These are phyloP conservation scores for Paraphaeosphaeria minitans DNA, from an alignment of 2,329 filamentous ascomycete genomes.

Conservation along the genomic window DNA sequence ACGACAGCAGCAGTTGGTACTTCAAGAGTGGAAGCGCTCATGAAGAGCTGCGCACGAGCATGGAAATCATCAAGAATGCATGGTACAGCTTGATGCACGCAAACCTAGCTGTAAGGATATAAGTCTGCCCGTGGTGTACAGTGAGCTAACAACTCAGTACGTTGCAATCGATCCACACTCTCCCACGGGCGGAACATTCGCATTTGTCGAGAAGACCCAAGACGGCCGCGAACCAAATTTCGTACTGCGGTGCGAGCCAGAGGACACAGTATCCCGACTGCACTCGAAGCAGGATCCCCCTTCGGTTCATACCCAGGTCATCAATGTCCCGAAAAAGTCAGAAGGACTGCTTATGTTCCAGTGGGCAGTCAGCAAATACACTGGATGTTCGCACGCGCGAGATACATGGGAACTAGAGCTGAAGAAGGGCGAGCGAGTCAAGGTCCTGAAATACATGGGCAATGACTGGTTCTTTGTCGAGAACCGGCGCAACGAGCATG, in stretches of 20 bases:
- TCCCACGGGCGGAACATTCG: constrained; percentile 26
- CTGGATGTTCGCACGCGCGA: constrained; percentile 26
- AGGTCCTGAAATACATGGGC: constrained; percentile 29
- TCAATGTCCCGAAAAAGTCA: constrained; percentile 3
- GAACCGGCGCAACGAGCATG: constrained; percentile 18
- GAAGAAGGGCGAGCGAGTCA: constrained; percentile 29
- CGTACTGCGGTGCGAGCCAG: constrained; percentile 25
- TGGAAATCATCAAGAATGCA: constrained; percentile 13
- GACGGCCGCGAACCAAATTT: constrained; percentile 19
- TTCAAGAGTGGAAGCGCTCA: constrained; percentile 11
- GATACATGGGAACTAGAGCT: constrained; percentile 35
- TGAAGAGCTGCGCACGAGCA: not conserved
- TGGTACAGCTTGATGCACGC: constrained; percentile 22
- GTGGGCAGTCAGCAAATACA: constrained; percentile 29
- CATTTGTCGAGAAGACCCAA: constrained; percentile 32
- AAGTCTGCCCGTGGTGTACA: no score
- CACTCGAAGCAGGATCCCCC: not conserved
- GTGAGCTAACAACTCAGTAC: constrained; percentile 21
- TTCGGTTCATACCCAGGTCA: not conserved
- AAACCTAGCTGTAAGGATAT: constrained; percentile 27
- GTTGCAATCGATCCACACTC: constrained; percentile 29
- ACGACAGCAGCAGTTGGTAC: constrained; percentile 29
- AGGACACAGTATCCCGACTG: constrained; percentile 20
- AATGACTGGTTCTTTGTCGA: constrained; percentile 31
- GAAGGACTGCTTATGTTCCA: constrained; percentile 4